phyloP scores from a whole-genome alignment of 306 rosid genomes.

The Urtica urens region DNA sequence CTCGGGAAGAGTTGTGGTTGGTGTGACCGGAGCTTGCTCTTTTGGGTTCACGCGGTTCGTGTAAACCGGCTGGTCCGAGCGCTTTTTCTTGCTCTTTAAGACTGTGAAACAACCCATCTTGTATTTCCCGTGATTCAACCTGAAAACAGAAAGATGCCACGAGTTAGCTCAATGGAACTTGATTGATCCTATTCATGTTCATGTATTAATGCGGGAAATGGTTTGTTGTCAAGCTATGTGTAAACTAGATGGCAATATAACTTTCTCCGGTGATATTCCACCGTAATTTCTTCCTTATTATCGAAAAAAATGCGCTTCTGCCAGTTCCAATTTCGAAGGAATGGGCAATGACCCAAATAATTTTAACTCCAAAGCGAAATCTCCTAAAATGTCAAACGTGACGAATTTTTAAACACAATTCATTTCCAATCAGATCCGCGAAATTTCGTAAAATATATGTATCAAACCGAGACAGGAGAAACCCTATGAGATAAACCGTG shows the following conservation, averaged over 20 bases:
- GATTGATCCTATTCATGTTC: too few relatives aligned
- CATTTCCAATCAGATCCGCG: slow-evolving; percentile 42
- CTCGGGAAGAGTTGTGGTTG: slow-evolving; percentile 64
- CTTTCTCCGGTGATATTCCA: slow-evolving; percentile 12
- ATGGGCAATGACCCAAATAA: slow-evolving; percentile 9
- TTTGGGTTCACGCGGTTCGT: slow-evolving; percentile 36
- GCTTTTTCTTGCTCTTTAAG: slow-evolving; percentile 82
- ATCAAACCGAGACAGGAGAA: background rate
- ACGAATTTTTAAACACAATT: slow-evolving; percentile 6
- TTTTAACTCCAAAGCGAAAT: slow-evolving; percentile 20
- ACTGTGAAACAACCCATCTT: slow-evolving; percentile 90
- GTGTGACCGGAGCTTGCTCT: slow-evolving; percentile 50
- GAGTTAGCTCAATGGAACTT: too few relatives aligned
- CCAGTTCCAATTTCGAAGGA: too few relatives aligned
- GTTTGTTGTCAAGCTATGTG: too few relatives aligned
- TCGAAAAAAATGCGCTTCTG: too few relatives aligned
- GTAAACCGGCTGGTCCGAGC: slow-evolving; percentile 33
- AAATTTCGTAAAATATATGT: slow-evolving; percentile 2
- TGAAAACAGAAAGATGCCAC: too few relatives aligned
- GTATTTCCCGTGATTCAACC: too few relatives aligned
- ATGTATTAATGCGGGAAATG: too few relatives aligned
- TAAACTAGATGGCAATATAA: too few relatives aligned
- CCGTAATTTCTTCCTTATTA: too few relatives aligned
- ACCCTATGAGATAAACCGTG: background rate
- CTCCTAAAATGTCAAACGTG: slow-evolving; percentile 12